A percentile compares a stretch with the other conserved stretches of the same genome.
These are phyloP conservation scores for Yamadazyma sp. DNA, from an alignment of 805 yeast species.

Conservation along the genomic window DNA sequence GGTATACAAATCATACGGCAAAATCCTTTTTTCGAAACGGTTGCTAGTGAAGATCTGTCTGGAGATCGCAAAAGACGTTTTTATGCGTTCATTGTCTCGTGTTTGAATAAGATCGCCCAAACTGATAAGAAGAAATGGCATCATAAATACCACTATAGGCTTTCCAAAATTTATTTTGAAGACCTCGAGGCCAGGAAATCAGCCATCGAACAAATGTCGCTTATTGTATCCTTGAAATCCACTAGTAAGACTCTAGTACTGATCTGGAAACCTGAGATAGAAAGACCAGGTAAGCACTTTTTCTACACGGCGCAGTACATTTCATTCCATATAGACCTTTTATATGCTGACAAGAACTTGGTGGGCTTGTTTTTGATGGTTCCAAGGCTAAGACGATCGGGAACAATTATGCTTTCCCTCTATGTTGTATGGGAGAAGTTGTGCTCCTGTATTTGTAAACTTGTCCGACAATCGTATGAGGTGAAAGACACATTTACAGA, in stretches of 20 bases:
- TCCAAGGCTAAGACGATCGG: conserved; percentile 74
- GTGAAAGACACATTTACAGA: conserved; percentile 54
- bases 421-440: conserved; percentile 65
- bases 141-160: conserved; percentile 74
- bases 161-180: conserved; percentile 61
- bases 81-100: conserved; percentile 39
- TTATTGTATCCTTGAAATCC: conserved; percentile 63
- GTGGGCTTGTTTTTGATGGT: conserved; percentile 58
- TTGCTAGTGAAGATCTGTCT: conserved; percentile 2
- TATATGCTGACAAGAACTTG: conserved; percentile 55
- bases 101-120: conserved; percentile 47
- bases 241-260: conserved; percentile 70
- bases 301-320: conserved; percentile 72
- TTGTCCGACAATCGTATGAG: conserved; percentile 46
- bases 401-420: conserved; percentile 71
- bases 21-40: conserved; percentile 23
- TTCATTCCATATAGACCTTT: conserved; percentile 56
- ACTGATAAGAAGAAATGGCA: conserved; percentile 89
- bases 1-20: conserved; percentile 42
- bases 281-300: conserved; percentile 92
- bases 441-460: conserved; percentile 50
- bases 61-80: conserved; percentile 22
- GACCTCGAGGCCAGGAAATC: conserved; percentile 50
- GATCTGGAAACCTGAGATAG: conserved; percentile 92
- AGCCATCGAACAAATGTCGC: conserved; percentile 65